Evolutionary conservation across 148 eudicot genomes (phyloP).

Genomic region (Chenopodium berlandieri): DNA sequence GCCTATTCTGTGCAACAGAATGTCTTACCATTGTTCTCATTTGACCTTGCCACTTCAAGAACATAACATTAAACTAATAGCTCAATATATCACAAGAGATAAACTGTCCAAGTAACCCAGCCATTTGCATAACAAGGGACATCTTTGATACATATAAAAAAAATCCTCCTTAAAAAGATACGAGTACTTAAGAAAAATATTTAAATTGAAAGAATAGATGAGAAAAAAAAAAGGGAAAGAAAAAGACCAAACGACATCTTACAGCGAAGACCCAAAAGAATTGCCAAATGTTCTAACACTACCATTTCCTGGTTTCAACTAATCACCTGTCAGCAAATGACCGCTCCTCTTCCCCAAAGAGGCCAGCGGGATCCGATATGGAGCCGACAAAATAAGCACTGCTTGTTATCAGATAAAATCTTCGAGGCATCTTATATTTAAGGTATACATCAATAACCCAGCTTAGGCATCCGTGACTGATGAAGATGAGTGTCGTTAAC

Average conservation of each 20-base stretch:
- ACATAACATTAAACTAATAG: neutral
- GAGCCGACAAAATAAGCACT: constrained; percentile 18
- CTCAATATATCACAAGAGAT: neutral
- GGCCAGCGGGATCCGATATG: constrained; percentile 24
- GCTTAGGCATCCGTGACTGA: constrained; percentile 24
- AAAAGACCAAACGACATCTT: constrained; percentile 26
- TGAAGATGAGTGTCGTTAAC: constrained; percentile 22
- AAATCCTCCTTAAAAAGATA: constrained; percentile 26
- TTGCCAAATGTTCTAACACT: constrained; percentile 26
- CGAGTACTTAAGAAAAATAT: constrained; percentile 23
- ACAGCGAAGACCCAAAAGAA: constrained; percentile 29
- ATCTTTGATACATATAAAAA: constrained; percentile 22
- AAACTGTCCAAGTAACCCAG: constrained; percentile 1
- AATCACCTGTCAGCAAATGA: constrained; percentile 31
- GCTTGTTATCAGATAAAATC: constrained; percentile 31
- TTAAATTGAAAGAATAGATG: constrained; percentile 33
- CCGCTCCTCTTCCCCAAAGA: constrained; percentile 13
- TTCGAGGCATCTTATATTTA: constrained; percentile 18
- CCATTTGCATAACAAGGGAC: neutral
- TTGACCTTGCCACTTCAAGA: neutral
- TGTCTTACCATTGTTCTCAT: neutral
- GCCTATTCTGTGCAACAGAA: neutral
- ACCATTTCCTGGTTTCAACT: constrained; percentile 30
- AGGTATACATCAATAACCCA: constrained; percentile 27
- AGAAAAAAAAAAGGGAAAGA: neutral